A percentile compares a stretch with the other conserved stretches of the same genome.
Evolutionary conservation across 441 rosid genomes (phyloP).

Genomic region (Euphorbia celastroides): DNA sequence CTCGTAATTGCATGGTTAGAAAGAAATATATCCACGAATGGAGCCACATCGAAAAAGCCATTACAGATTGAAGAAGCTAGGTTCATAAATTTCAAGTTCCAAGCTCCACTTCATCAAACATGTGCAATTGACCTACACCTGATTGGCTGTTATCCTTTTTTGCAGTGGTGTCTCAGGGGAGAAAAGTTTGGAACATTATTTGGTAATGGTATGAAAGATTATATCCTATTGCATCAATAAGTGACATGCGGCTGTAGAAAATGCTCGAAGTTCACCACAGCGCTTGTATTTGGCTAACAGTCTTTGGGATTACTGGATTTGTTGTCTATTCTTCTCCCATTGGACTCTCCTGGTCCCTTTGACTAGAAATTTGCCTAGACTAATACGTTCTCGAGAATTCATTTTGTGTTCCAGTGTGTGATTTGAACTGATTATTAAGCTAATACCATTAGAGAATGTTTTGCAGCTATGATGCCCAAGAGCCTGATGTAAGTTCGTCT

Average conservation of each 20-base stretch:
- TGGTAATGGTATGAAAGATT: not conserved
- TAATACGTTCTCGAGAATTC: not conserved
- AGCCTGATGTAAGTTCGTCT: constrained; percentile 40
- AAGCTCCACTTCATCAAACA: not conserved
- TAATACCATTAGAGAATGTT: constrained; percentile 17
- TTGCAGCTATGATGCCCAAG: constrained; percentile 47
- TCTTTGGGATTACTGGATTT: not conserved
- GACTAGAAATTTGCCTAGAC: not conserved
- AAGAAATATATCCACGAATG: constrained; percentile 13
- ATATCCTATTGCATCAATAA: not conserved
- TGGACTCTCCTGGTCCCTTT: not conserved
- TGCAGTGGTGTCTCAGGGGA: not conserved
- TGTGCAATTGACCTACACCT: not conserved
- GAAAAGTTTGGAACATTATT: not conserved
- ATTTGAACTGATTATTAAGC: constrained; percentile 10
- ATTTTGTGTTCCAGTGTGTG: constrained; percentile 1
- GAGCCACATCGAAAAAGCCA: not conserved
- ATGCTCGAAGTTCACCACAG: not conserved
- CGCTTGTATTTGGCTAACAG: not conserved
- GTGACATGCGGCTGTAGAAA: not conserved
- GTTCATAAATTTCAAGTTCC: not conserved
- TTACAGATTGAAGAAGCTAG: not conserved
- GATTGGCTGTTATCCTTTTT: not conserved
- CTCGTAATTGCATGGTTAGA: constrained; percentile 20
- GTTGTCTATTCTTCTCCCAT: not conserved